These are phyloP conservation scores for Yamadazyma dushanensis DNA, from an alignment of 1,139 yeast genomes.

Conservation along the genomic window DNA sequence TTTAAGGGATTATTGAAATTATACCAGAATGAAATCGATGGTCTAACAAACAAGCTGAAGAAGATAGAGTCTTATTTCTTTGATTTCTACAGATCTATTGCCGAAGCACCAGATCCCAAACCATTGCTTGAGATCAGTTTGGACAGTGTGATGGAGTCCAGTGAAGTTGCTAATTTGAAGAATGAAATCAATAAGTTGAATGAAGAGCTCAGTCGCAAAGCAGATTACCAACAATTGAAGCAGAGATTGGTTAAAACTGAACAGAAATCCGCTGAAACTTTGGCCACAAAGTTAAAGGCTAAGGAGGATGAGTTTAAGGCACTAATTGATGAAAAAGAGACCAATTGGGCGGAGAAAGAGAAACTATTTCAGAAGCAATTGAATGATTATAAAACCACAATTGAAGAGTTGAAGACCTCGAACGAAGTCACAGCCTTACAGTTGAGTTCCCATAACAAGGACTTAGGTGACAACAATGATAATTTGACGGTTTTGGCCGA, in stretches of 20 bases:
- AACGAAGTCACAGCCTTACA: constrained; percentile 56
- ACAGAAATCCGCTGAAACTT: constrained; percentile 54
- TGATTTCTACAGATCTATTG: constrained; percentile 69
- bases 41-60: constrained; percentile 75
- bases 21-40: constrained; percentile 87
- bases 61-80: constrained; percentile 71
- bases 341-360: constrained; percentile 59
- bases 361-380: constrained; percentile 43
- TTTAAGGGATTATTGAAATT: constrained; percentile 70
- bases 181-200: constrained; percentile 56
- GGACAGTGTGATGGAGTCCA: constrained; percentile 61
- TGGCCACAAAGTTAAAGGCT: constrained; percentile 47
- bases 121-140: constrained; percentile 75
- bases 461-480: constrained; percentile 13
- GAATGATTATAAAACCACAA: constrained; percentile 46
- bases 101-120: constrained; percentile 92
- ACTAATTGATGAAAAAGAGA: constrained; percentile 60
- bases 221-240: constrained; percentile 79
- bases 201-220: constrained; percentile 61
- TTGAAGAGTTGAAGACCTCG: constrained; percentile 56
- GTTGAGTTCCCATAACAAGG: constrained; percentile 41
- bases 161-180: constrained; percentile 54
- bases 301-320: constrained; percentile 65
- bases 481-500: constrained; percentile 43
- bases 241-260: constrained; percentile 58